A percentile compares a stretch with the other conserved stretches of the same genome.
These are phyloP conservation scores for Xylaria grammica DNA, from an alignment of 495 filamentous ascomycete genomes.

Conservation along the genomic window DNA sequence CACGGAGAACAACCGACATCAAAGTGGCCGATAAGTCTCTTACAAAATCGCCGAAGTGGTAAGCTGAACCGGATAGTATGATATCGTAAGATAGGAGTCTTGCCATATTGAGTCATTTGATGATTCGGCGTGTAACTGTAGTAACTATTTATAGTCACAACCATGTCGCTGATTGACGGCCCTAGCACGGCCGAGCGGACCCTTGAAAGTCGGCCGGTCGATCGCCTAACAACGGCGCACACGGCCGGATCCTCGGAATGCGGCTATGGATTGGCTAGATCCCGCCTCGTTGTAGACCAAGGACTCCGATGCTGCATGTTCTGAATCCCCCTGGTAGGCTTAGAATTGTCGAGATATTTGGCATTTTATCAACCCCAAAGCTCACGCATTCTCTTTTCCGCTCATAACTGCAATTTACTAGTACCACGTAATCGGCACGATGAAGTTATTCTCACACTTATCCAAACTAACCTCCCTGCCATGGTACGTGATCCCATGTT, in stretches of 20 bases:
- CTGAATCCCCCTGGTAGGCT: neutral
- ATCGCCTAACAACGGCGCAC: neutral
- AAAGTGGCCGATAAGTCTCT: neutral
- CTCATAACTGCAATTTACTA: neutral
- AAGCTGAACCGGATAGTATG: neutral
- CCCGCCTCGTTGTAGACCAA: too few species aligned
- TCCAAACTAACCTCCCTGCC: neutral
- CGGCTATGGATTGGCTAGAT: too few species aligned
- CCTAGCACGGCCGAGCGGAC: neutral
- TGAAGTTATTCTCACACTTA: neutral
- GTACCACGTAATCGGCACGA: neutral
- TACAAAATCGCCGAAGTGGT: neutral
- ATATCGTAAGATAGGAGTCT: neutral
- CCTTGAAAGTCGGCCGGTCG: neutral
- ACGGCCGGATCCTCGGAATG: neutral
- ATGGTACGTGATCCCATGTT: neutral
- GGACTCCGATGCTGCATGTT: too few species aligned
- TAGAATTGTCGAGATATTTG: neutral
- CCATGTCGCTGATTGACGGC: neutral
- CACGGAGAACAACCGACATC: neutral
- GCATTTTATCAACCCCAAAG: neutral
- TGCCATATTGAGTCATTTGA: neutral
- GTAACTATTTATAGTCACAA: neutral
- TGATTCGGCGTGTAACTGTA: neutral
- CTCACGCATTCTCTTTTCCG: too few species aligned